Evolutionary conservation across 495 filamentous ascomycete species (phyloP).

Genomic region (Annulohypoxylon nitens): DNA sequence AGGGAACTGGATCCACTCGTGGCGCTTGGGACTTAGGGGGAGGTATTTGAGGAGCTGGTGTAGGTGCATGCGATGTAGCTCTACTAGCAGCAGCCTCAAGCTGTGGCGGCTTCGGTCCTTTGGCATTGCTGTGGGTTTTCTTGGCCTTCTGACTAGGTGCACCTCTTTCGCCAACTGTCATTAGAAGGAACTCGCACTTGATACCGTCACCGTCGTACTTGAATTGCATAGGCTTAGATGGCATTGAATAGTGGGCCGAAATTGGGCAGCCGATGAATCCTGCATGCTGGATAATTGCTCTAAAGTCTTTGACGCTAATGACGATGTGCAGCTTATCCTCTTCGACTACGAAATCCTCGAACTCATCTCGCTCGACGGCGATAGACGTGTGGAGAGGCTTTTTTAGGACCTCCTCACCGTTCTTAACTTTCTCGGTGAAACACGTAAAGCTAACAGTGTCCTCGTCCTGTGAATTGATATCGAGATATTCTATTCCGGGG

Average conservation of each 20-base stretch:
- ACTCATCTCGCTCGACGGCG: slow-evolving; percentile 86
- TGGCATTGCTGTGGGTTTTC: slow-evolving; percentile 49
- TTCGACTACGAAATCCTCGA: slow-evolving; percentile 82
- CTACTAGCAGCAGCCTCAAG: slow-evolving; percentile 57
- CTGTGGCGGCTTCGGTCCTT: slow-evolving; percentile 46
- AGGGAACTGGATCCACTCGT: slow-evolving; percentile 44
- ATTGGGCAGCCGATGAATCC: slow-evolving; percentile 78
- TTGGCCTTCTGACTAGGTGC: slow-evolving; percentile 58
- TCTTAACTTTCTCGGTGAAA: slow-evolving; percentile 90
- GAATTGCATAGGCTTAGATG: slow-evolving; percentile 85
- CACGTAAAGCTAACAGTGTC: slow-evolving; percentile 82
- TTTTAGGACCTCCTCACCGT: slow-evolving; percentile 92
- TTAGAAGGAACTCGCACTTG: slow-evolving; percentile 87
- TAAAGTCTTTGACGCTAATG: slow-evolving; percentile 95
- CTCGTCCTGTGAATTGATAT: slow-evolving; percentile 79
- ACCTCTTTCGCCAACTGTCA: slow-evolving; percentile 87
- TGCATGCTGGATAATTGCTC: slow-evolving; percentile 88
- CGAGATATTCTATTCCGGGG: slow-evolving; percentile 88
- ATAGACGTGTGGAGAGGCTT: slow-evolving; percentile 94
- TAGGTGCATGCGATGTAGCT: slow-evolving; percentile 51
- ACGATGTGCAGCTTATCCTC: slow-evolving; percentile 84
- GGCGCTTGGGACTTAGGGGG: slow-evolving; percentile 37
- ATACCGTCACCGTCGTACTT: slow-evolving; percentile 81
- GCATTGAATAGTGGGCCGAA: slow-evolving; percentile 81
- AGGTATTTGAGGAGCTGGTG: slow-evolving; percentile 33